phyloP scores from a whole-genome alignment of 2,329 filamentous ascomycete species.

The Cadophora sp. region DNA sequence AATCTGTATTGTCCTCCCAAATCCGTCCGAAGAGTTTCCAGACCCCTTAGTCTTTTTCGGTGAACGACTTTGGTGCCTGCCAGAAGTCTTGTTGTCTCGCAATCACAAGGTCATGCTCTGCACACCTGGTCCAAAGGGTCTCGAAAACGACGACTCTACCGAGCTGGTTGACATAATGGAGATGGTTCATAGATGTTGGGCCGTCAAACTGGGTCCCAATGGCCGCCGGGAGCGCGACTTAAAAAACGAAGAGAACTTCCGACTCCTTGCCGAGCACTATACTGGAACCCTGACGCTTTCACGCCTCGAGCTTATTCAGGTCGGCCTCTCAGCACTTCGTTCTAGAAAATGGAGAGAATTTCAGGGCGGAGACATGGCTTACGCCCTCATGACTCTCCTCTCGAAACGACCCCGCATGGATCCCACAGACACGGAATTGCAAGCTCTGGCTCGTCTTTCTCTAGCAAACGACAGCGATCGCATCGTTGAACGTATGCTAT shows the following conservation, averaged over 20 bases:
- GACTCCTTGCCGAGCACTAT: conserved; percentile 16
- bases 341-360: conserved; percentile 22
- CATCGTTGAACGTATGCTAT: conserved; percentile 43
- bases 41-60: conserved; percentile 1
- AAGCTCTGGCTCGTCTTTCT: conserved; percentile 42
- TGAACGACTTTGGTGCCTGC: background rate
- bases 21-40: background rate
- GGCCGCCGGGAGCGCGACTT: background rate
- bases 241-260: background rate
- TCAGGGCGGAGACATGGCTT: conserved; percentile 41
- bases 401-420: conserved; percentile 37
- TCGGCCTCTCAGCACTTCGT: conserved; percentile 37
- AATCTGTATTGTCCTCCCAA: conserved; percentile 10
- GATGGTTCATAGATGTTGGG: conserved; percentile 10
- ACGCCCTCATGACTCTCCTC: conserved; percentile 45
- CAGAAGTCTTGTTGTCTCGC: conserved; percentile 4
- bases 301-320: conserved; percentile 40
- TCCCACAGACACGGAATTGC: conserved; percentile 39
- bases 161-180: conserved; percentile 8
- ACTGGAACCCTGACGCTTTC: conserved; percentile 35
- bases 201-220: background rate
- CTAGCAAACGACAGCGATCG: conserved; percentile 43
- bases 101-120: conserved; percentile 13
- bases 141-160: background rate
- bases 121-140: background rate